Evolutionary conservation across 352 stramenopile species (phyloP), one percentile per base, ranked within the genome.

Genomic region (Pythium sukuiense): DNA sequence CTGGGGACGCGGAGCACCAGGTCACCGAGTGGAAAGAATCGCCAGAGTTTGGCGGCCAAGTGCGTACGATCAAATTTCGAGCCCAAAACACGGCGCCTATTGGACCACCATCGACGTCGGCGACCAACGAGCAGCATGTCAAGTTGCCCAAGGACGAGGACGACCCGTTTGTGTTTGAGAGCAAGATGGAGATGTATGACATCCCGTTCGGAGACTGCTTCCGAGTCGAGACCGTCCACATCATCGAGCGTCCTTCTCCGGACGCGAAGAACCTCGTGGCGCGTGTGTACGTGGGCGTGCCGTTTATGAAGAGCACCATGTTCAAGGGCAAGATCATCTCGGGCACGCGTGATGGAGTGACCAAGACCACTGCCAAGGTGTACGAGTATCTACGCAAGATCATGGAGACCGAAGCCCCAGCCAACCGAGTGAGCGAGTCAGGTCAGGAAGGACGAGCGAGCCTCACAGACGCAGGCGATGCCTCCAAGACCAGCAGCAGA

Each of bases 251-350:
- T 29, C n/a, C 27, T 1, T 39, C 57, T 55, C 24, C 39, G 14
- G 78, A 72, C 11, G 73, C 77, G 39, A 69, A 70, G 6, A 55
- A 74, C 8, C 56, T 87, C 24, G 55, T 86, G 30, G 81, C 74
- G 2, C 74, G 76, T 29, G 84, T 90, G n/a, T 91, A 76, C 55
- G 73, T 90, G 6, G 83, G 64, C 35, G 77, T 95, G 49, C 84
- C 85, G 52, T 95, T 95, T 68, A 88, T 79, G 18, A 95, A 93
- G 59, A 87, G 78, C 46, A 93, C 84, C 26, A 90, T 95, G 80
- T 95, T 92, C 63, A 89, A 89, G 72, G 80, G 76, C 4, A 95
- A 93, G 71, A 95, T 95, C 48, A 72, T 85, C n/a, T 90, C 85
- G 3, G 76, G 67, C 5, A 88, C 81, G 11, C 85, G 85, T 55